These are phyloP conservation scores for Fistulinella prunicolor DNA, from an alignment of 768 basidiomycete species.

Conservation along the genomic window DNA sequence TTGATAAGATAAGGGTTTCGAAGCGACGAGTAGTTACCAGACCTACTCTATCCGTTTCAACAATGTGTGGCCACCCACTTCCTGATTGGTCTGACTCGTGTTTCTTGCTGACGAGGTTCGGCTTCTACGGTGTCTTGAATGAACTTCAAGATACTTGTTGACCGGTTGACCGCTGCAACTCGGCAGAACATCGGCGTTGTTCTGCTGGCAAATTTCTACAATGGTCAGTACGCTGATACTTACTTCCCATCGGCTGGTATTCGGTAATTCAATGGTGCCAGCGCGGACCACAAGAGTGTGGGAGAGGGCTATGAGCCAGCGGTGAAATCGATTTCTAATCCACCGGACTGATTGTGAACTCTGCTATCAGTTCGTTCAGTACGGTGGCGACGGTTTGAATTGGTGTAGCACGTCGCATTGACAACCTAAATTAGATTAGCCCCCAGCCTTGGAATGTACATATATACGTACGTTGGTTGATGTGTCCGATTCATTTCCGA, in stretches of 20 bases:
- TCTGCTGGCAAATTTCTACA: conserved; percentile 1
- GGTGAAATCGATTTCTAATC: too few relatives aligned
- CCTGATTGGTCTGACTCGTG: background rate
- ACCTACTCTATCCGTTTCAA: too few relatives aligned
- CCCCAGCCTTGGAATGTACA: too few relatives aligned
- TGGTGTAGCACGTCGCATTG: too few relatives aligned
- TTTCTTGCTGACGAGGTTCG: background rate
- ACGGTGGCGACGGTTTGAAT: too few relatives aligned
- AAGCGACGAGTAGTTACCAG: background rate
- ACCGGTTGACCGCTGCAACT: conserved; percentile 1
- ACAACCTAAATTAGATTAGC: too few relatives aligned
- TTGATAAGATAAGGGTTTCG: background rate
- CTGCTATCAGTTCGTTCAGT: too few relatives aligned
- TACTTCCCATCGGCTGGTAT: conserved; percentile 12
- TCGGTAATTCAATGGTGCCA: background rate
- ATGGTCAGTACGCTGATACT: background rate
- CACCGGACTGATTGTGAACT: too few relatives aligned
- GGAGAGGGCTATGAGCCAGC: too few relatives aligned
- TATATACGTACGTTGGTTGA: too few relatives aligned
- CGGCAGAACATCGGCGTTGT: background rate
- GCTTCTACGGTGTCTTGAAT: background rate
- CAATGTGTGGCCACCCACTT: too few relatives aligned
- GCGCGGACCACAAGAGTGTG: background rate
- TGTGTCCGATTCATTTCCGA: background rate
- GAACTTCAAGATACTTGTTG: background rate